These are phyloP conservation scores for Uronychia setigera DNA, from an alignment of 73 alveolate species.

Conservation along the genomic window DNA sequence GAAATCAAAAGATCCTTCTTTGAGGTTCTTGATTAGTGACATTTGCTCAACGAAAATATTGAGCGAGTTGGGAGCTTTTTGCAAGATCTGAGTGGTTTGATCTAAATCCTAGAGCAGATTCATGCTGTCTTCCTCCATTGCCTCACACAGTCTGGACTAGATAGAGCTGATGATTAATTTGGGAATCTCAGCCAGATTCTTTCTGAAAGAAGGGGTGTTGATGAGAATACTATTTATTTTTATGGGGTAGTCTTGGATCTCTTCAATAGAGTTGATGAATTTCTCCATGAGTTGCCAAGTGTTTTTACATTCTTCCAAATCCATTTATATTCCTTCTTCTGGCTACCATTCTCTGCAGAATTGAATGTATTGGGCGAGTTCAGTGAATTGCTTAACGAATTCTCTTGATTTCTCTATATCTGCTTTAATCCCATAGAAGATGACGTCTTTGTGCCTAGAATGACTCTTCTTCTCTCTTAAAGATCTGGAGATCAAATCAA, in stretches of 20 bases:
- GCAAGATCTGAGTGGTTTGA: constrained; percentile 29
- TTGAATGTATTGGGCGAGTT: constrained; percentile 11
- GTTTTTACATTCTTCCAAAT: constrained; percentile 16
- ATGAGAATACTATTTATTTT: constrained; percentile 32
- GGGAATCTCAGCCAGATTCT: constrained; percentile 54
- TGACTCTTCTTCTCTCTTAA: constrained; percentile 14
- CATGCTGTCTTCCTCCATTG: constrained; percentile 44
- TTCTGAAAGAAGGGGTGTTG: constrained; percentile 46
- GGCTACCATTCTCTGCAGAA: background rate
- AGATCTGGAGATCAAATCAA: background rate
- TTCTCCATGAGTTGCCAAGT: constrained; percentile 46
- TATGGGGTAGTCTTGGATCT: constrained; percentile 31
- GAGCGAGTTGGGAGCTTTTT: constrained; percentile 23
- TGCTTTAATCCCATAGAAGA: constrained; percentile 24
- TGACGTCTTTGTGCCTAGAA: constrained; percentile 8
- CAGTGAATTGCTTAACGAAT: constrained; percentile 25
- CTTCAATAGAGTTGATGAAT: constrained; percentile 28
- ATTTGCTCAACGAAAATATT: constrained; percentile 46
- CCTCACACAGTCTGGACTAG: constrained; percentile 16
- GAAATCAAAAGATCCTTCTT: constrained; percentile 35
- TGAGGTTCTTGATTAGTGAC: constrained; percentile 31
- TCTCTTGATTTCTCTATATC: constrained; percentile 35
- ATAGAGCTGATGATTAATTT: constrained; percentile 51
- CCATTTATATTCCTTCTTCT: constrained; percentile 1
- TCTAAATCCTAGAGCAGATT: constrained; percentile 25